Conservation (phyloP, 345 rosid species). For the Viola odorata region DNA sequence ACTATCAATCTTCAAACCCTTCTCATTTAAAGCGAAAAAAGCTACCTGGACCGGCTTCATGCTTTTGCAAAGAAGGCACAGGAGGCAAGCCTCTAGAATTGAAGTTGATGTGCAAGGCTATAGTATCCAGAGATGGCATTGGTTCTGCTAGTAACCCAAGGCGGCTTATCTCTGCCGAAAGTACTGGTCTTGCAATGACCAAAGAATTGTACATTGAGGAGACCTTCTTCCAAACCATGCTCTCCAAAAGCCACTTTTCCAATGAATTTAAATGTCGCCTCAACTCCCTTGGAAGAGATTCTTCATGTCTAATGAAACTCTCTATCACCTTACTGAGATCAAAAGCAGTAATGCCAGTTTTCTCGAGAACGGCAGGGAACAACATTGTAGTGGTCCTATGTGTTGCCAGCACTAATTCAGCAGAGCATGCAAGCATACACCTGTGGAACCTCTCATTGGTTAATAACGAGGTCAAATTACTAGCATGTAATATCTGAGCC, state of each 20-base stretch:
- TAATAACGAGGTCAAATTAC: constrained; percentile 78
- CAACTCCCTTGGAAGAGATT: constrained; percentile 89
- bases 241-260: constrained; percentile 94
- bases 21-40: no score
- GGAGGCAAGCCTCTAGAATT: no score
- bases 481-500: constrained; percentile 70
- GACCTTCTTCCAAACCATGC: constrained; percentile 98
- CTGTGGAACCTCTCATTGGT: constrained; percentile 65
- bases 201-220: constrained; percentile 95
- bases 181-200: constrained; percentile 72
- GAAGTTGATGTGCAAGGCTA: no score
- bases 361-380: constrained; percentile 92
- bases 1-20: no score
- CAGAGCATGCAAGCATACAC: constrained; percentile 9
- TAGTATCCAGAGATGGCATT: no score
- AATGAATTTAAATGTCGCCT: constrained; percentile 92
- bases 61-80: no score
- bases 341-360: constrained; percentile 97
- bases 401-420: constrained; percentile 79
- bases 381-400: constrained; percentile 89
- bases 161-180: no score
- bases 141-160: no score
- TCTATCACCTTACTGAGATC: constrained; percentile 99
- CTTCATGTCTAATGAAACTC: constrained; percentile 96
- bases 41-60: no score